These are phyloP conservation scores for Verticillium longisporum DNA, from an alignment of 2,329 filamentous ascomycete species.

Conservation along the genomic window DNA sequence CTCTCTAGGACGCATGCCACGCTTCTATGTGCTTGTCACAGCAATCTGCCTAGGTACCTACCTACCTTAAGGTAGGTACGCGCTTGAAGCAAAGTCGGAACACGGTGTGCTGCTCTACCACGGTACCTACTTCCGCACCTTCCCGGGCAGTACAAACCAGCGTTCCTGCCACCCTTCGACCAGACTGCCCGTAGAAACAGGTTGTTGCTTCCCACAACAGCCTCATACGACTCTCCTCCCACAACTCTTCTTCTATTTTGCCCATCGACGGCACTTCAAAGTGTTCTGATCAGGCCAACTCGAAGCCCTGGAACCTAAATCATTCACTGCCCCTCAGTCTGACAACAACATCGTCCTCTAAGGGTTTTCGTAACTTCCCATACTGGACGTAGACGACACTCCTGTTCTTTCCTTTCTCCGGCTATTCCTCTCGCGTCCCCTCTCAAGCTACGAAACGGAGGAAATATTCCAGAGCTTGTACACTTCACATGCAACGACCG, in stretches of 20 bases:
- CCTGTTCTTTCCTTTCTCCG: not conserved
- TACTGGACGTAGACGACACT: not conserved
- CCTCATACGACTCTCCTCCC: not conserved
- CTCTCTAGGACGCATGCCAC: too few relatives aligned
- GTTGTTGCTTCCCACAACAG: not conserved
- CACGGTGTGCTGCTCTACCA: not conserved
- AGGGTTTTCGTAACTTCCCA: not conserved
- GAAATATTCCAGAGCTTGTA: not conserved
- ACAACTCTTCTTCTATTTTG: not conserved
- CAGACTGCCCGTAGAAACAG: not conserved
- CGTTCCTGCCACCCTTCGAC: not conserved
- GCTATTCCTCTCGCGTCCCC: not conserved
- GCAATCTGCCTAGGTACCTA: too few relatives aligned
- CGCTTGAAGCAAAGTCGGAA: not conserved
- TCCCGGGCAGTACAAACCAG: not conserved
- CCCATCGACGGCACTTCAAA: not conserved
- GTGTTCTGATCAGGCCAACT: not conserved
- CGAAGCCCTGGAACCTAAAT: not conserved
- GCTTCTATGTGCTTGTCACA: too few relatives aligned
- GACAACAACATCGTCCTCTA: not conserved
- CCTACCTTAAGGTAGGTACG: too few relatives aligned
- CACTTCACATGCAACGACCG: not conserved
- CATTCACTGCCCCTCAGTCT: not conserved
- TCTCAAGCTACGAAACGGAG: not conserved
- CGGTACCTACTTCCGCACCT: not conserved